phyloP scores from a whole-genome alignment of 2,329 filamentous ascomycete species.

The Sclerotinia spermophila region DNA sequence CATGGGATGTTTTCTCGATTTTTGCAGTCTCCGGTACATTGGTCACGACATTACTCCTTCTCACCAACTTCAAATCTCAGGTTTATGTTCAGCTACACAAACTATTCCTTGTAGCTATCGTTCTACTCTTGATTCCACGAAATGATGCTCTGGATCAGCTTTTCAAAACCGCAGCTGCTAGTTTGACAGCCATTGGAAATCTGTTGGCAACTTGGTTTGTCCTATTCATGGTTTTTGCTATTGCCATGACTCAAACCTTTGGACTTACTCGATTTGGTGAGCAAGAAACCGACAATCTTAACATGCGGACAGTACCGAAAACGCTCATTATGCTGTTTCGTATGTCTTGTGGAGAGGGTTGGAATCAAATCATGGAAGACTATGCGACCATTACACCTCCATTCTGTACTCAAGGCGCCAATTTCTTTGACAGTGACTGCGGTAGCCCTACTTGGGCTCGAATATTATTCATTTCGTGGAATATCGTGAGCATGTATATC shows the following conservation, averaged over 20 bases:
- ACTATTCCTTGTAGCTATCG: constrained; percentile 85
- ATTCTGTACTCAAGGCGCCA: constrained; percentile 67
- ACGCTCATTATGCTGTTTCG: constrained; percentile 90
- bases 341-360: constrained; percentile 90
- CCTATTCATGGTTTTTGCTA: constrained; percentile 92
- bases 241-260: constrained; percentile 93
- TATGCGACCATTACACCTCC: constrained; percentile 77
- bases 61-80: constrained; percentile 55
- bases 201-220: constrained; percentile 96
- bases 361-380: constrained; percentile 97
- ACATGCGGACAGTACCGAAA: constrained; percentile 91
- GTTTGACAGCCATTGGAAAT: constrained; percentile 85
- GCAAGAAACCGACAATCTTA: constrained; percentile 72
- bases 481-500: constrained; percentile 99
- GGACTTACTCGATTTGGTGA: constrained; percentile 84
- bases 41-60: constrained; percentile 72
- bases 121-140: constrained; percentile 85
- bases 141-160: constrained; percentile 97
- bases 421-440: constrained; percentile 87
- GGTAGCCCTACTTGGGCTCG: constrained; percentile 87
- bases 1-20: constrained; percentile 91
- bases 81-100: constrained; percentile 83
- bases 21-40: constrained; percentile 77
- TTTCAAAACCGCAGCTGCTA: constrained; percentile 97
- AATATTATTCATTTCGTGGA: constrained; percentile 91